Base-by-base conservation (phyloP, 139 green algal species). In the Chlorella sorokiniana region DNA sequence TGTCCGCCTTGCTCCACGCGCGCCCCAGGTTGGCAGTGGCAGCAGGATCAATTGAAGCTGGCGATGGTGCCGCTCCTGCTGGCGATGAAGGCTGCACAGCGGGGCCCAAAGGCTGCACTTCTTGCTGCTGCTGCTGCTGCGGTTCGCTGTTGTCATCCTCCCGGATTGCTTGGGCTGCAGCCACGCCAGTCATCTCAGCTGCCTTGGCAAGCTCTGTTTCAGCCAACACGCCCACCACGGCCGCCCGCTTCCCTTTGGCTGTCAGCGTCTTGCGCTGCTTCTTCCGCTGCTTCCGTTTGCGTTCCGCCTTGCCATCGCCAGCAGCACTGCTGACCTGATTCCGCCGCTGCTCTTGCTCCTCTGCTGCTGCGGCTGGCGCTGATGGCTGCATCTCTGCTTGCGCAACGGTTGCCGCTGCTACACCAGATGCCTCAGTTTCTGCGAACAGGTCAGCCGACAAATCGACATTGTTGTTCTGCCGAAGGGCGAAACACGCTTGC, bases 1-100 rank as follows among this genome's bases (percentile, higher is more conserved):
- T 77, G 52, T 85, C 81, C 23, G 54, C 56, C 75, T 85, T 85
- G n/a, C 16, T 33, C 81, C 81, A 85, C 11, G 70, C 70, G 11
- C 54, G 40, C 35, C 81, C 71, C n/a, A 85, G 71, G 64, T 85
- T 85, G 51, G 51, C 51, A 2, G 81, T 85, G 59, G 52, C 69
- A 2, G 81, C 52, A 3, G 67, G 40, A 27, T 52, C 81, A 9
- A 7, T 8, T 38, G 72, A 1, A 29, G 10, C 61, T 0, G 62
- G 35, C 0, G 25, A 40, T 76, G n/a, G 44, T 27, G 44, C 11
- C 9, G 37, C 65, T 31, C 44, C 69, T 63, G 44, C 1, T n/a
- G 42, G 40, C 35, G 73, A 16, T 54, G 54, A 0, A 5, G n/a
- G 63, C 31, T 11, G 63, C 63, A 16, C 7, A 10, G 11, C 22